Conservation (phyloP, 140 eudicot species). For the Anethum foeniculum region DNA sequence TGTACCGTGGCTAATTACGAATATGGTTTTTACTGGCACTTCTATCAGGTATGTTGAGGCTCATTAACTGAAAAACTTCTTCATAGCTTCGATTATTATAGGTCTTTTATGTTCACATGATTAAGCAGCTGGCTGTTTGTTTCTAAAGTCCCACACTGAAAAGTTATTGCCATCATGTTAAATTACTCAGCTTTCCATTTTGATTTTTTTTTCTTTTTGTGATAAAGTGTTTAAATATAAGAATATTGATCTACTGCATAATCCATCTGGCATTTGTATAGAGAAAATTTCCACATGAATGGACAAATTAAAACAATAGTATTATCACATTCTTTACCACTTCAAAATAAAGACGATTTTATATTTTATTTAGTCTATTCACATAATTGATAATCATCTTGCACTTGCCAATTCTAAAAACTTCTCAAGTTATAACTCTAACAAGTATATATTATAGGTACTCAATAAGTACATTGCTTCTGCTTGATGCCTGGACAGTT, state of each 20-base stretch:
- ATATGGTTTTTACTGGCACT: constrained; percentile 98
- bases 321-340: background rate
- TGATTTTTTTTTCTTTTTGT: background rate
- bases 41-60: constrained; percentile 68
- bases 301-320: background rate
- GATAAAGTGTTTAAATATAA: background rate
- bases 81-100: background rate
- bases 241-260: background rate
- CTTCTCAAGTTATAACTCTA: background rate
- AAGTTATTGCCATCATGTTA: background rate
- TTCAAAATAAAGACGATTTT: background rate
- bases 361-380: background rate
- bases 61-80: constrained; percentile 2
- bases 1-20: constrained; percentile 98
- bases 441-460: background rate
- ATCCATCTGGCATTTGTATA: background rate
- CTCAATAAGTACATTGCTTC: no score
- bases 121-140: background rate
- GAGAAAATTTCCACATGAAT: background rate
- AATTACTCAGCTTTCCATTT: background rate
- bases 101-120: background rate
- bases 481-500: background rate
- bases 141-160: background rate
- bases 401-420: background rate
- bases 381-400: background rate